Conservation (phyloP, 306 rosid genomes). For the Boehmeria nivea region DNA sequence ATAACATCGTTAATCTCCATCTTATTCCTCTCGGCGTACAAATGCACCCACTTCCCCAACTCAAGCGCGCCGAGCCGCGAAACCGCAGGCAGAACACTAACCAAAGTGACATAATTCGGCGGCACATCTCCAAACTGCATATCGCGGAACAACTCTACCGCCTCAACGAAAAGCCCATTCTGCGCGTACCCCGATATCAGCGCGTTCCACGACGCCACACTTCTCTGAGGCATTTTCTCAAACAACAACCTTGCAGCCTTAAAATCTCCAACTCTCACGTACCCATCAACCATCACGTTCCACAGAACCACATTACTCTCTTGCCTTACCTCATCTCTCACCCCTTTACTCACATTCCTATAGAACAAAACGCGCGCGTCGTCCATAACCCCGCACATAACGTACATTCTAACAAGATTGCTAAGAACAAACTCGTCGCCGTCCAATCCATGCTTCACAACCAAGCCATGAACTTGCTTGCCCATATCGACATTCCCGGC, state of each 20-base stretch:
- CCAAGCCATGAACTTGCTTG: conserved; percentile 66
- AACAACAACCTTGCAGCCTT: conserved; percentile 43
- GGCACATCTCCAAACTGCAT: conserved; percentile 46
- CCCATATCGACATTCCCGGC: conserved; percentile 45
- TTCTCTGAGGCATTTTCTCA: conserved; percentile 55
- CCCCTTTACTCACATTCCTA: conserved; percentile 26
- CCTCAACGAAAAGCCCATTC: conserved; percentile 50
- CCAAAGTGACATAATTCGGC: conserved; percentile 66
- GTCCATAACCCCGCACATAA: conserved; percentile 49
- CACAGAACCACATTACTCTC: conserved; percentile 66
- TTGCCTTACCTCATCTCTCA: conserved; percentile 33
- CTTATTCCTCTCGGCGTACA: conserved; percentile 49
- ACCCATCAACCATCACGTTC: conserved; percentile 62
- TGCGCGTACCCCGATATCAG: conserved; percentile 74
- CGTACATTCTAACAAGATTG: conserved; percentile 67
- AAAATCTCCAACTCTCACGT: conserved; percentile 48
- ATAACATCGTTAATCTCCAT: conserved; percentile 50
- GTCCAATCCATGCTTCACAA: conserved; percentile 46
- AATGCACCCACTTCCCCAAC: conserved; percentile 72
- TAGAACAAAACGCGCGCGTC: conserved; percentile 52
- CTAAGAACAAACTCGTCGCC: conserved; percentile 56
- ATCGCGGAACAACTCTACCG: conserved; percentile 46
- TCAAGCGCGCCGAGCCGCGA: conserved; percentile 65
- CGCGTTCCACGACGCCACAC: conserved; percentile 73
- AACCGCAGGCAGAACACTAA: conserved; percentile 65